A percentile compares a stretch with the other conserved stretches of the same genome.
phyloP scores from a whole-genome alignment of 139 green algal species.

The Micractinium conductrix region DNA sequence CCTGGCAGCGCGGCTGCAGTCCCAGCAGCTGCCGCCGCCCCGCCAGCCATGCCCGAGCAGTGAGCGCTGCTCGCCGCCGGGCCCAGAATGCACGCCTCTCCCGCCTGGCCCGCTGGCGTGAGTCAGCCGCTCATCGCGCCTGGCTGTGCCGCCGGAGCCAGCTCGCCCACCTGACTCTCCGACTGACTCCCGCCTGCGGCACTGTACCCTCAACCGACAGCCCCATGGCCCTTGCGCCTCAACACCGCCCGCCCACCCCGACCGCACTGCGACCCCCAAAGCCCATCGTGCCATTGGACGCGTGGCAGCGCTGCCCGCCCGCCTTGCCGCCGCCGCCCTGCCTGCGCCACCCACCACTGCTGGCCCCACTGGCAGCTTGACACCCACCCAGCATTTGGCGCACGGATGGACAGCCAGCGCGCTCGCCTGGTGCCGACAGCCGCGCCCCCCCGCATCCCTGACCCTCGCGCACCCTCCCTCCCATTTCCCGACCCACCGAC shows the following conservation, averaged over 20 bases:
- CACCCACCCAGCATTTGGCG: no score
- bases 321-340: no score
- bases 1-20: not conserved
- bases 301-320: no score
- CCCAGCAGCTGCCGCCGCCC: not conserved
- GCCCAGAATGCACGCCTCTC: not conserved
- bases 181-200: not conserved
- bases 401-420: no score
- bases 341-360: no score
- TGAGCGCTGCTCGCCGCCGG: not conserved
- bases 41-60: constrained; percentile 7
- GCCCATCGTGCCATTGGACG: no score
- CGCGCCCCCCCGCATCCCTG: no score
- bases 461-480: no score
- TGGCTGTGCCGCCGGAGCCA: not conserved
- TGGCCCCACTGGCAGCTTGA: no score
- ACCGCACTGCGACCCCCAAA: not conserved
- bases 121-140: not conserved
- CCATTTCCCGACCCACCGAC: no score
- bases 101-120: not conserved
- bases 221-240: not conserved
- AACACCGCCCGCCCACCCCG: not conserved
- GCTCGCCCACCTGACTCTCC: not conserved
- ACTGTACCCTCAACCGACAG: not conserved
- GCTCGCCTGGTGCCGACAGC: no score